A percentile compares a stretch with the other conserved stretches of the same genome.
phyloP scores from a whole-genome alignment of 805 yeast genomes.

The Candida qinlingensis region DNA sequence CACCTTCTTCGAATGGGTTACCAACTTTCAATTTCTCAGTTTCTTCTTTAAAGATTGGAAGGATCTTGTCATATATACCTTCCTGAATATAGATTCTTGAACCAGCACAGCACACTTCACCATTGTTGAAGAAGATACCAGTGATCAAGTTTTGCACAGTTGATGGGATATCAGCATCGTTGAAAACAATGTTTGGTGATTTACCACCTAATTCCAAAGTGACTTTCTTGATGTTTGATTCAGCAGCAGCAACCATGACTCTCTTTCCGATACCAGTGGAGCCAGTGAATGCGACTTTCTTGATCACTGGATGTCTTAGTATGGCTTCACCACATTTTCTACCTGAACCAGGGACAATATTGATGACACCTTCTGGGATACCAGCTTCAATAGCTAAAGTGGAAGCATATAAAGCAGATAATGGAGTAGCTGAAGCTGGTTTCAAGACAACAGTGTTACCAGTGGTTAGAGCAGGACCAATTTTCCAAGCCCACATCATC shows the following conservation, averaged over 20 bases:
- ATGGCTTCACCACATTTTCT: constrained; percentile 67
- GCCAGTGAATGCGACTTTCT: constrained; percentile 79
- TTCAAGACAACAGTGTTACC: constrained; percentile 71
- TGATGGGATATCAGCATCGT: constrained; percentile 56
- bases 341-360: constrained; percentile 73
- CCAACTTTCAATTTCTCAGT: constrained; percentile 64
- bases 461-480: constrained; percentile 74
- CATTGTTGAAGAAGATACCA: constrained; percentile 76
- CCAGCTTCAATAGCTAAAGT: constrained; percentile 61
- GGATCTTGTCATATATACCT: constrained; percentile 58
- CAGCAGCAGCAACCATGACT: constrained; percentile 66
- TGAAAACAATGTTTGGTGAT: constrained; percentile 70
- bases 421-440: constrained; percentile 75
- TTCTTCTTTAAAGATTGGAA: constrained; percentile 52
- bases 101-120: constrained; percentile 82
- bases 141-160: constrained; percentile 45
- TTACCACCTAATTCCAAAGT: constrained; percentile 83
- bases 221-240: constrained; percentile 69
- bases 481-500: constrained; percentile 75
- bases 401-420: constrained; percentile 63
- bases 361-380: constrained; percentile 70
- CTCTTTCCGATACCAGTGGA: constrained; percentile 71
- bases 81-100: constrained; percentile 75
- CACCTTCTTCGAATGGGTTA: constrained; percentile 62
- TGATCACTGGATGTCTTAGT: constrained; percentile 60